Evolutionary conservation across 2,329 filamentous ascomycete genomes (phyloP), one percentile per base, ranked within the genome.

Genomic region (Trichoderma sp.): DNA sequence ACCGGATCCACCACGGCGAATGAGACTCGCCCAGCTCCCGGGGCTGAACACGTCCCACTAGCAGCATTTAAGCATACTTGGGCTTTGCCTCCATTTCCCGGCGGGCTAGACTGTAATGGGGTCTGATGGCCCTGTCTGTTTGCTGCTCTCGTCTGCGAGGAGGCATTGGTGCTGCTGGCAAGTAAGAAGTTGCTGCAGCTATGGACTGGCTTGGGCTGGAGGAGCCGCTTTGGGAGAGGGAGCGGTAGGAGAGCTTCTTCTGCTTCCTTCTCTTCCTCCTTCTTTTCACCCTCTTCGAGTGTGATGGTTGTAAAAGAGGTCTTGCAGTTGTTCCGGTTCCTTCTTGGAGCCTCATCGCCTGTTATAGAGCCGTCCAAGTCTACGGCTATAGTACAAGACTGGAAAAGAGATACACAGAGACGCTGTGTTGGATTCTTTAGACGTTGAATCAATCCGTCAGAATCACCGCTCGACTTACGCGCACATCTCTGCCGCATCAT

Each of bases 1-100:
- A 49, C 39, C n/a, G 51, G 51, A 46, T 64, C 60, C 60, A 51
- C 68, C 24, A 4, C 68, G 34, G 52, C 68, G 51, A 69, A 69
- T 69, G 24, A 69, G 52, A 58, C 30, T 26, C 37, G 68, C 61
- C 28, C 10, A 18, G 16, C 2, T 11, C 18, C 61, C 34, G 51
- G 51, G 61, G 61, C 61, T 65, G 61, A 56, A 34, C 30, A 7
- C n/a, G 1, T 2, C 18, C 49, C 26, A 55, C 51, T 56, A 56
- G 61, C 8, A 18, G 18, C n/a, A 32, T 56, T 65, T 56, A 65
- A 65, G 61, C 61, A 65, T 65, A 56, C 51, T 43, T 65, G 55
- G n/a, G 30, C 51, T 52, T 34, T 60, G 58, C 18, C 21, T 37
- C 43, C 24, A 18, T 61, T 52, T 11, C 32, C 28, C 49, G 46